Evolutionary conservation across 441 rosid species (phyloP), one percentile per base, ranked within the genome.

Genomic region (Dalechampia spathulata): DNA sequence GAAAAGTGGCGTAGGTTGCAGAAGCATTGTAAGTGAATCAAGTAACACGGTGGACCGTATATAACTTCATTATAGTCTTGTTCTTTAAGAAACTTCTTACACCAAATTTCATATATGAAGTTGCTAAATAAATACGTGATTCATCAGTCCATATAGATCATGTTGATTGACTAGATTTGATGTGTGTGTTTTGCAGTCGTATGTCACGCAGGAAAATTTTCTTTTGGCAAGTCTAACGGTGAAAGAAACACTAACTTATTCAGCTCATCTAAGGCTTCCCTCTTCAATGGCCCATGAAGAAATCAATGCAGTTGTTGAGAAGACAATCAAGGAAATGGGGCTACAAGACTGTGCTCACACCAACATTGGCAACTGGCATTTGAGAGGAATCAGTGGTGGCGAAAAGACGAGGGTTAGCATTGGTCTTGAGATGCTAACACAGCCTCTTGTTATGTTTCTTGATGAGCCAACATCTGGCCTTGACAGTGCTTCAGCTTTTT

Each of bases 391-490:
- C 54, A 92, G 99, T n/a, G n/a, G n/a, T n/a, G n/a, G n/a, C n/a
- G n/a, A n/a, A n/a, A n/a, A n/a, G n/a, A n/a, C n/a, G n/a, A 70
- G 97, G 48, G 69, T 92, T 0, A 82, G 96, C 76, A 83, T 89
- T 37, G 80, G 86, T 2, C 73, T 88, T 0, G 94, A 83, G 52
- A 83, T 86, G 66, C 83, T 92, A 60, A 79, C 86, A 16, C 76
- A 69, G 46, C 96, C 98, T 5, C 62, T 64, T 37, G 72, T 92
- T 19, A 53, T 92, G 72, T 83, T 85, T 60, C 83, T 92, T 20
- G 99, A 92, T 36, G 96, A 92, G 67, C 96, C 96, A 22, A 92
- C 99, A 1, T 81, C 87, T 34, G 97, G 97, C 22, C 75, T 92
- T 2, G 96, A 89, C 64, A 86, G 96, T 61, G 94, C 99, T 22